Evolutionary conservation across 345 rosid genomes (phyloP).

Genomic region (Firmiana major): DNA sequence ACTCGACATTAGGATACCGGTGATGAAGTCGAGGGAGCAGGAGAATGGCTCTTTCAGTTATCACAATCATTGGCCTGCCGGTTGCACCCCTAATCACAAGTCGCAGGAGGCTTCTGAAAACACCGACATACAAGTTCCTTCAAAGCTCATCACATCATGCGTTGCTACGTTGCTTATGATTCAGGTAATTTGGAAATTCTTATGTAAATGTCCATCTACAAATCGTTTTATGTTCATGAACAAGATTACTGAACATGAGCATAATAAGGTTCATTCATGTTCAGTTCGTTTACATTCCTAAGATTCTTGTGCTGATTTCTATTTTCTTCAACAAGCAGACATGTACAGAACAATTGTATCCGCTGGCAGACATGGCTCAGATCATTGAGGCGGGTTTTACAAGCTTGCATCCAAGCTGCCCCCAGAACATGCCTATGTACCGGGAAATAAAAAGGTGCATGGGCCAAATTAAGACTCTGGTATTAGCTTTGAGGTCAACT

Average conservation of each 20-base stretch:
- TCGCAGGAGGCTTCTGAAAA: constrained; percentile 39
- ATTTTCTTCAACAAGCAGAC: constrained; percentile 39
- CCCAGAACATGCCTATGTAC: constrained; percentile 74
- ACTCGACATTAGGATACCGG: constrained; percentile 32
- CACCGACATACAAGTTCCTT: constrained; percentile 51
- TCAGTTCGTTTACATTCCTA: too few relatives aligned
- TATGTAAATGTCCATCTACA: too few relatives aligned
- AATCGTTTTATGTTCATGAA: too few relatives aligned
- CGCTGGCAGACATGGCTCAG: constrained; percentile 84
- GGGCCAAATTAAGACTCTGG: constrained; percentile 93
- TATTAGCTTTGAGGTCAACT: constrained; percentile 78
- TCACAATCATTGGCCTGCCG: constrained; percentile 29
- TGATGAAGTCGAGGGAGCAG: constrained; percentile 38
- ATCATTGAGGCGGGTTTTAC: constrained; percentile 74
- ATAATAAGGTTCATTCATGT: too few relatives aligned
- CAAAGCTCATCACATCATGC: constrained; percentile 76
- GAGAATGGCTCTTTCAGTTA: constrained; percentile 33
- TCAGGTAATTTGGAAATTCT: constrained; percentile 47
- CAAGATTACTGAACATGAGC: too few relatives aligned
- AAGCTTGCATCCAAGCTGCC: constrained; percentile 74
- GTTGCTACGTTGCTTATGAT: constrained; percentile 83
- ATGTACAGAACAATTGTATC: constrained; percentile 79
- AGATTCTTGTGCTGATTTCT: not conserved
- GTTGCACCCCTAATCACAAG: constrained; percentile 20
- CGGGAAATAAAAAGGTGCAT: constrained; percentile 84